These are phyloP conservation scores for Mycotypha africana DNA, from an alignment of 371 early-diverging fungal species.

Conservation along the genomic window DNA sequence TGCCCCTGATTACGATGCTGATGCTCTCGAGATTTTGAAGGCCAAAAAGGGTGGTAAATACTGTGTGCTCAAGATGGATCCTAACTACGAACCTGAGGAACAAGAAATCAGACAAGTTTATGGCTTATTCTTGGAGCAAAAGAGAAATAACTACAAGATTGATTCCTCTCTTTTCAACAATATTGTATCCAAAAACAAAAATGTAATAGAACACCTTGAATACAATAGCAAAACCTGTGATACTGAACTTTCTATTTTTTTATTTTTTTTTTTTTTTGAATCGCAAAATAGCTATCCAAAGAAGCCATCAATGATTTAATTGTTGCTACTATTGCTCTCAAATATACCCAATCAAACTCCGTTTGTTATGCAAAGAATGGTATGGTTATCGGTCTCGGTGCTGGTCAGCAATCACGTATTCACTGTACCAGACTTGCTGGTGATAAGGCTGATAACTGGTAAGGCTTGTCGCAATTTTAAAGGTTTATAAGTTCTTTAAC, in stretches of 20 bases:
- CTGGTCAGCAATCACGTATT: slow-evolving; percentile 97
- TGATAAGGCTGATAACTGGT: slow-evolving; percentile 97
- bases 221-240: too few relatives aligned
- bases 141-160: slow-evolving; percentile 82
- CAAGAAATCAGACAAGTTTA: slow-evolving; percentile 92
- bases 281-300: slow-evolving; percentile 57
- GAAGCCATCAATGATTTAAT: slow-evolving; percentile 79
- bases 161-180: slow-evolving; percentile 72
- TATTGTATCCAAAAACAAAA: slow-evolving; percentile 76
- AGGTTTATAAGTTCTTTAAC: too few relatives aligned
- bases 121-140: slow-evolving; percentile 87
- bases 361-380: slow-evolving; percentile 97
- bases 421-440: slow-evolving; percentile 98
- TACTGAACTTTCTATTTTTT: too few relatives aligned
- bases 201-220: too few relatives aligned
- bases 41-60: slow-evolving; percentile 98
- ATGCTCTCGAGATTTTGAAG: slow-evolving; percentile 84
- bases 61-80: slow-evolving; percentile 90
- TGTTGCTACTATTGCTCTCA: slow-evolving; percentile 95
- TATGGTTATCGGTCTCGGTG: slow-evolving; percentile 97
- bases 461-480: too few relatives aligned
- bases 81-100: slow-evolving; percentile 77
- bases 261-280: too few relatives aligned
- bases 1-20: slow-evolving; percentile 86
- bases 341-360: slow-evolving; percentile 98